A percentile compares a stretch with the other conserved stretches of the same genome.
phyloP scores from a whole-genome alignment of 1,284 basidiomycete species.

The Takashimella tepidaria region DNA sequence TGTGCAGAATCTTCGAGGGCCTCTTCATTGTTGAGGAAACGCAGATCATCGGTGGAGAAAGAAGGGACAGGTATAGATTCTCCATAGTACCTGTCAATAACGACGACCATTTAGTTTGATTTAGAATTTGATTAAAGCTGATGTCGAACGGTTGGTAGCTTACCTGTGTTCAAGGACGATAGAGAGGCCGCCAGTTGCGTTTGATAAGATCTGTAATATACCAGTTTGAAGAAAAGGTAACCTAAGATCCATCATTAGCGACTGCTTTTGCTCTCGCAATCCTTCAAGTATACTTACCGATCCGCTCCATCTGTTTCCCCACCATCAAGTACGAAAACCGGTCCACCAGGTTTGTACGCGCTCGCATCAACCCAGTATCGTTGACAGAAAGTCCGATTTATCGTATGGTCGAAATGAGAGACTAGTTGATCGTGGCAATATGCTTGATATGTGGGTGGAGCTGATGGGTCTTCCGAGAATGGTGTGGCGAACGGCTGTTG shows the following conservation, averaged over 20 bases:
- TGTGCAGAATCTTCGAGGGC: constrained; percentile 83
- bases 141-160: background rate
- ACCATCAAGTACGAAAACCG: constrained; percentile 74
- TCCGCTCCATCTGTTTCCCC: constrained; percentile 62
- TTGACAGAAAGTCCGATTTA: constrained; percentile 51
- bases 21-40: constrained; percentile 83
- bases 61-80: constrained; percentile 62
- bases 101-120: too few species aligned
- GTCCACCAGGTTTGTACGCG: constrained; percentile 69
- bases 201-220: constrained; percentile 76
- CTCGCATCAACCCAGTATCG: constrained; percentile 82
- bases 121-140: too few species aligned
- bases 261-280: background rate
- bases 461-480: too few species aligned
- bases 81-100: constrained; percentile 50
- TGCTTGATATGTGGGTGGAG: constrained; percentile 27
- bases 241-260: constrained; percentile 13
- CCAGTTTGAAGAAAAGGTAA: constrained; percentile 54
- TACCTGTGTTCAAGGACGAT: constrained; percentile 87
- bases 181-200: constrained; percentile 73
- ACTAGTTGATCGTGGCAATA: constrained; percentile 75
- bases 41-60: constrained; percentile 71
- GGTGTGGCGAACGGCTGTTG: constrained; percentile 6
- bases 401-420: constrained; percentile 57
- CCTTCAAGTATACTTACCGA: constrained; percentile 18